Conservation (phyloP, 2,329 filamentous ascomycete genomes). For the Colletotrichum euphorbiae region DNA sequence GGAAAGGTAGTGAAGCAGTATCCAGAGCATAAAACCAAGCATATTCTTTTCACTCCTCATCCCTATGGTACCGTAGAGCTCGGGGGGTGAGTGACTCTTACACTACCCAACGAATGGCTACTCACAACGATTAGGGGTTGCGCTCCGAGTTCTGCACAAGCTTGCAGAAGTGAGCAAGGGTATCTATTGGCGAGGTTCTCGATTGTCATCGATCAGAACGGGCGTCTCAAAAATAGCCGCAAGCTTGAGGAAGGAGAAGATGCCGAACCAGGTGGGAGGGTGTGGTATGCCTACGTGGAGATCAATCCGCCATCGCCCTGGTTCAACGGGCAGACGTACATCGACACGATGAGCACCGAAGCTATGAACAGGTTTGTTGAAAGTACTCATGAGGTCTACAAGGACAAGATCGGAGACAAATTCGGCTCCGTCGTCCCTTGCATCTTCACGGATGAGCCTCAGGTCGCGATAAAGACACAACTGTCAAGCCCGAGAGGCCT, state of each 20-base stretch:
- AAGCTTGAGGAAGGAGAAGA: constrained; percentile 40
- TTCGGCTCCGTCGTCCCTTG: constrained; percentile 47
- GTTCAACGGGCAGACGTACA: constrained; percentile 49
- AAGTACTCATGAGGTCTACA: constrained; percentile 48
- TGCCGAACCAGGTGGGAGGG: constrained; percentile 38
- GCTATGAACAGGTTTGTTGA: constrained; percentile 47
- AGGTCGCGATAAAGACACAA: constrained; percentile 47
- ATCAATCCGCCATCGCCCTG: constrained; percentile 45
- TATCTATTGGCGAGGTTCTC: constrained; percentile 44
- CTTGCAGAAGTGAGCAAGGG: constrained; percentile 43
- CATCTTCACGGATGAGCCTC: constrained; percentile 50
- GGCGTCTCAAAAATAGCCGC: constrained; percentile 43
- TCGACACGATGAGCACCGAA: constrained; percentile 46
- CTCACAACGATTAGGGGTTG: not conserved
- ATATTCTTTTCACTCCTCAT: constrained; percentile 45
- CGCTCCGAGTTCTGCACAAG: constrained; percentile 33
- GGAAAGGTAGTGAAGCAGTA: constrained; percentile 45
- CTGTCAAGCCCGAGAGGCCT: constrained; percentile 42
- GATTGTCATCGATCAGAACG: constrained; percentile 43
- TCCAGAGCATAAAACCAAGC: constrained; percentile 45
- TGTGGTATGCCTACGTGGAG: constrained; percentile 50
- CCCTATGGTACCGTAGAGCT: constrained; percentile 38
- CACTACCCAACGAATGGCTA: not conserved
- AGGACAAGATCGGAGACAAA: constrained; percentile 44
- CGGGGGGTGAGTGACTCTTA: constrained; percentile 21